A percentile compares a stretch with the other conserved stretches of the same genome.
phyloP scores from a whole-genome alignment of 116 monocot genomes.

The Phalaenopsis hybrid region DNA sequence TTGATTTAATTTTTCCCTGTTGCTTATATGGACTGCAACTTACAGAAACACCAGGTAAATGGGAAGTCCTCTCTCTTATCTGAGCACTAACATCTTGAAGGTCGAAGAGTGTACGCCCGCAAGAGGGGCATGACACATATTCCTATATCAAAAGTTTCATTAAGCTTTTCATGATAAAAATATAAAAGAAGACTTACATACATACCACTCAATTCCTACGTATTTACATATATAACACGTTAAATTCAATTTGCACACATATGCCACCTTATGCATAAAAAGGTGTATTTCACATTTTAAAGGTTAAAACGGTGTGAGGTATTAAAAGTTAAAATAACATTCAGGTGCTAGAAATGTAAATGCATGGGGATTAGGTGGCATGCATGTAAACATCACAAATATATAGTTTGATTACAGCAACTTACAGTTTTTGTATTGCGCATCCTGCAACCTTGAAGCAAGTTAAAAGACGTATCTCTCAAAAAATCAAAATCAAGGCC shows the following conservation, averaged over 20 bases:
- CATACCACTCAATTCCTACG: too few species aligned
- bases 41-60: conserved; percentile 97
- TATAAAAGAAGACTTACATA: not conserved
- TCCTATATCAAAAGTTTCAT: conserved; percentile 42
- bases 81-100: conserved; percentile 96
- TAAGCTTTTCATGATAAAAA: not conserved
- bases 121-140: conserved; percentile 98
- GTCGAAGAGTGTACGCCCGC: conserved; percentile 95
- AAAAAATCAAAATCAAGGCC: conserved; percentile 94
- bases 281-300: too few species aligned
- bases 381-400: too few species aligned
- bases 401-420: not conserved
- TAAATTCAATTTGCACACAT: too few species aligned
- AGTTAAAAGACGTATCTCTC: conserved; percentile 94
- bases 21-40: conserved; percentile 2
- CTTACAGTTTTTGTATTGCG: conserved; percentile 99
- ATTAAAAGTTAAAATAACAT: too few species aligned
- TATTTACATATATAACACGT: too few species aligned
- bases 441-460: conserved; percentile 99
- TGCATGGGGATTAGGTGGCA: too few species aligned
- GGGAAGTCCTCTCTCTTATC: conserved; percentile 95
- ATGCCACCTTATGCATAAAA: too few species aligned
- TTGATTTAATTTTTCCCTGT: not conserved
- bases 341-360: too few species aligned
- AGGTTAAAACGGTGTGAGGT: too few species aligned